These are phyloP conservation scores for Citrus sp. DNA, from an alignment of 345 rosid species.

Conservation along the genomic window DNA sequence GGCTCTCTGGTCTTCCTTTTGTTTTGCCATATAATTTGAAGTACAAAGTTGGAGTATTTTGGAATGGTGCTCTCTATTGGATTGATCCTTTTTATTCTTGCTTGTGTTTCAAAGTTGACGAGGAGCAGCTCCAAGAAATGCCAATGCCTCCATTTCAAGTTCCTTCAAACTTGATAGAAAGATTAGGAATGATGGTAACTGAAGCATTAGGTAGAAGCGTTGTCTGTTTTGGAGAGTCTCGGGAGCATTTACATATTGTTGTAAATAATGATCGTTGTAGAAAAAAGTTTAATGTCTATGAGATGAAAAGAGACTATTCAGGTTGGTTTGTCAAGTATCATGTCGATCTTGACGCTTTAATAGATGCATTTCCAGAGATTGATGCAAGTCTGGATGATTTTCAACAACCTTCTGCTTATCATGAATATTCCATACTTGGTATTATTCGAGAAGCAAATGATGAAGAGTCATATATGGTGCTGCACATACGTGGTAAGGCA, in stretches of 20 bases:
- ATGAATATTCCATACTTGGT: conserved; percentile 18
- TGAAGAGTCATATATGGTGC: conserved; percentile 24
- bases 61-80: conserved; percentile 37
- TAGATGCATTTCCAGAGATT: conserved; percentile 32
- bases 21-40: too few relatives aligned
- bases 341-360: conserved; percentile 30
- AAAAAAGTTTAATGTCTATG: neutral
- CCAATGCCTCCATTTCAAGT: conserved; percentile 17
- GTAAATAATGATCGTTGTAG: conserved; percentile 18
- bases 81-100: conserved; percentile 5
- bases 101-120: conserved; percentile 22
- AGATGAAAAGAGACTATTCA: conserved; percentile 7
- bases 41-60: conserved; percentile 14
- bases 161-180: too few relatives aligned
- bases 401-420: neutral
- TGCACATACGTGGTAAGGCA: conserved; percentile 22
- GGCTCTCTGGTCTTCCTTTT: conserved; percentile 15
- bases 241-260: conserved; percentile 25
- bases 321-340: conserved; percentile 35
- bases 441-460: conserved; percentile 29
- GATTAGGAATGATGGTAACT: too few relatives aligned
- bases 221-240: conserved; percentile 21
- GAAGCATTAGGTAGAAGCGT: neutral
- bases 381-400: neutral
- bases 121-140: conserved; percentile 9